phyloP scores from a whole-genome alignment of 495 filamentous ascomycete species.

The Xylaria flabelliformis region DNA sequence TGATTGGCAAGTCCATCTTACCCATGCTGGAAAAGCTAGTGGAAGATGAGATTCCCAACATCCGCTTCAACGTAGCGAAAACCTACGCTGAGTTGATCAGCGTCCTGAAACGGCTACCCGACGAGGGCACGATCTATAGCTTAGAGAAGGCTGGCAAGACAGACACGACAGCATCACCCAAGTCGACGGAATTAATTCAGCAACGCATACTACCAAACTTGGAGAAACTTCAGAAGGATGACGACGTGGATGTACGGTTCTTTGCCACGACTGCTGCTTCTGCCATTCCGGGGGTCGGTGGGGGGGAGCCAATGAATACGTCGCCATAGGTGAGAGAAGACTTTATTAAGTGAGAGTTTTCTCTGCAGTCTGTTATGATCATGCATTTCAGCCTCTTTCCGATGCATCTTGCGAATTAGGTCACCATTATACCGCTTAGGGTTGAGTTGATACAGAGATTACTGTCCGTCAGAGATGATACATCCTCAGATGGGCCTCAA shows the following conservation, averaged over 20 bases:
- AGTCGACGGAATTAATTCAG: slow-evolving; percentile 82
- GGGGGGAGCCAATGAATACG: slow-evolving; percentile 62
- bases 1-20: slow-evolving; percentile 90
- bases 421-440: slow-evolving; percentile 18
- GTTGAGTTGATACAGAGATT: slow-evolving; percentile 23
- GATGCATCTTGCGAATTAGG: slow-evolving; percentile 31
- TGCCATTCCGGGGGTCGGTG: slow-evolving; percentile 48
- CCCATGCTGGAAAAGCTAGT: slow-evolving; percentile 95
- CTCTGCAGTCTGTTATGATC: slow-evolving; percentile 29
- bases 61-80: slow-evolving; percentile 99
- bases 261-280: slow-evolving; percentile 71
- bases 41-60: slow-evolving; percentile 94
- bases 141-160: slow-evolving; percentile 78
- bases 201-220: slow-evolving; percentile 86
- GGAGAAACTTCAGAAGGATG: slow-evolving; percentile 93
- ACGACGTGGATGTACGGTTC: slow-evolving; percentile 97
- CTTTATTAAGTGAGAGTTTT: slow-evolving; percentile 34
- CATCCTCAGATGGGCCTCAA: slow-evolving; percentile 16
- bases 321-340: slow-evolving; percentile 58
- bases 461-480: slow-evolving; percentile 5
- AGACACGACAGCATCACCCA: slow-evolving; percentile 64
- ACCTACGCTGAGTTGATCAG: slow-evolving; percentile 90
- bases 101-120: slow-evolving; percentile 86
- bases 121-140: slow-evolving; percentile 81
- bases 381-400: slow-evolving; percentile 35